Evolutionary conservation across 2,329 filamentous ascomycete species (phyloP).

Genomic region (Sporothrix phasma): DNA sequence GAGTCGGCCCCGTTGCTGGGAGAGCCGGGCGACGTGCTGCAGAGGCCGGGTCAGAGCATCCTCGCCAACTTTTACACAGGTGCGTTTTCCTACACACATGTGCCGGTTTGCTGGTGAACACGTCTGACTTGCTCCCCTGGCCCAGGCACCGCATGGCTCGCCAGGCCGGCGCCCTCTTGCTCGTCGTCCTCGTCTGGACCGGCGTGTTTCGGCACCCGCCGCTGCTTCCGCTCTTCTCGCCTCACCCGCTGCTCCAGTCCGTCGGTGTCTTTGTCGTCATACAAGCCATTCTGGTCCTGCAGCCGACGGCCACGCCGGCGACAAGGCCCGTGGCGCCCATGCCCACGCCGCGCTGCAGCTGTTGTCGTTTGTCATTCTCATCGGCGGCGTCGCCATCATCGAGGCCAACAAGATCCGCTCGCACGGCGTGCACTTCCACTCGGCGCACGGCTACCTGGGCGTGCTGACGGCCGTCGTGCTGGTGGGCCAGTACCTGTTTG

Average conservation of each 20-base stretch:
- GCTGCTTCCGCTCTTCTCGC: constrained; percentile 69
- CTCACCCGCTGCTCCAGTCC: constrained; percentile 66
- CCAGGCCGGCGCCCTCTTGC: constrained; percentile 70
- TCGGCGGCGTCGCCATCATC: constrained; percentile 59
- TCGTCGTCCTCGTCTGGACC: constrained; percentile 68
- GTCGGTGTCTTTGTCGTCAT: constrained; percentile 63
- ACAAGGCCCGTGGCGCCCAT: constrained; percentile 55
- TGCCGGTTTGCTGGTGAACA: not conserved
- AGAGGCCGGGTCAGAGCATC: constrained; percentile 54
- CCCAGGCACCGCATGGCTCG: constrained; percentile 67
- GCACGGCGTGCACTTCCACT: constrained; percentile 63
- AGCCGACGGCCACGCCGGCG: constrained; percentile 68
- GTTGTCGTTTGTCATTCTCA: constrained; percentile 50
- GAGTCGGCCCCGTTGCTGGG: constrained; percentile 66
- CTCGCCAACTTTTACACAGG: constrained; percentile 65
- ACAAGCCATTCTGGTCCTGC: constrained; percentile 73
- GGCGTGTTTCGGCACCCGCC: constrained; percentile 55
- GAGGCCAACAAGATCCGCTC: constrained; percentile 73
- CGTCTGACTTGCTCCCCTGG: constrained; percentile 30
- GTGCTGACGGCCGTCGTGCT: constrained; percentile 62
- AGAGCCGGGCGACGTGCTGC: constrained; percentile 60
- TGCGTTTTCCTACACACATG: constrained; percentile 31
- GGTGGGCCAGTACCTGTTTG: constrained; percentile 63
- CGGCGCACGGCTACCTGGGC: constrained; percentile 74
- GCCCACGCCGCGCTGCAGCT: constrained; percentile 63